phyloP scores from a whole-genome alignment of 139 green algal genomes.

The Monoraphidium neglectum region DNA sequence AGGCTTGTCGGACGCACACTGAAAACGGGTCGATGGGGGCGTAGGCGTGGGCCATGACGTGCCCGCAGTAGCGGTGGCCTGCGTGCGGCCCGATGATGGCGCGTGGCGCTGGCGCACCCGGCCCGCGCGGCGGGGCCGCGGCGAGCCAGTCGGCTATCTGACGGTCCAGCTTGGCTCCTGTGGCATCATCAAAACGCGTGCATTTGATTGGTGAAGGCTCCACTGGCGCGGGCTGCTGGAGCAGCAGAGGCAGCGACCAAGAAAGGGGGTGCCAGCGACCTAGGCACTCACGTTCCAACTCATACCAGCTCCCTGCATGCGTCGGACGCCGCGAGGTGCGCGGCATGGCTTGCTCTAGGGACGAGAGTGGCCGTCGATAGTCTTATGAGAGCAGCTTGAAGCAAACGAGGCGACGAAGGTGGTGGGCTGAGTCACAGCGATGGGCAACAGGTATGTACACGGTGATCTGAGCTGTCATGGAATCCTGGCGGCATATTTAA shows the following conservation, averaged over 20 bases:
- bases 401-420: too few relatives aligned
- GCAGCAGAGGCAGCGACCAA: too few relatives aligned
- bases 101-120: neutral
- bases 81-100: slow-evolving; percentile 58
- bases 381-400: too few relatives aligned
- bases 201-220: neutral
- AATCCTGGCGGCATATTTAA: too few relatives aligned
- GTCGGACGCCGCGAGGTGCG: slow-evolving; percentile 32
- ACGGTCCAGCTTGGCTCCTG: slow-evolving; percentile 35
- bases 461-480: too few relatives aligned
- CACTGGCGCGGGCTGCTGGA: neutral
- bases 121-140: neutral
- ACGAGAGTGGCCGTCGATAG: too few relatives aligned
- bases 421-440: too few relatives aligned
- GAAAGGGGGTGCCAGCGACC: neutral
- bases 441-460: too few relatives aligned
- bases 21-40: slow-evolving; percentile 62
- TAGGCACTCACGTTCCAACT: slow-evolving; percentile 40
- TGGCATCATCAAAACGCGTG: too few relatives aligned
- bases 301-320: slow-evolving; percentile 78
- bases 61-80: slow-evolving; percentile 85
- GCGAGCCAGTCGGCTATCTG: slow-evolving; percentile 59
- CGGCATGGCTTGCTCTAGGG: slow-evolving; percentile 3
- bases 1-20: too few relatives aligned
- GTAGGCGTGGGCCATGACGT: slow-evolving; percentile 87